Evolutionary conservation across 495 filamentous ascomycete species (phyloP), one percentile per base, ranked within the genome.

Genomic region (Daldinia grandis): DNA sequence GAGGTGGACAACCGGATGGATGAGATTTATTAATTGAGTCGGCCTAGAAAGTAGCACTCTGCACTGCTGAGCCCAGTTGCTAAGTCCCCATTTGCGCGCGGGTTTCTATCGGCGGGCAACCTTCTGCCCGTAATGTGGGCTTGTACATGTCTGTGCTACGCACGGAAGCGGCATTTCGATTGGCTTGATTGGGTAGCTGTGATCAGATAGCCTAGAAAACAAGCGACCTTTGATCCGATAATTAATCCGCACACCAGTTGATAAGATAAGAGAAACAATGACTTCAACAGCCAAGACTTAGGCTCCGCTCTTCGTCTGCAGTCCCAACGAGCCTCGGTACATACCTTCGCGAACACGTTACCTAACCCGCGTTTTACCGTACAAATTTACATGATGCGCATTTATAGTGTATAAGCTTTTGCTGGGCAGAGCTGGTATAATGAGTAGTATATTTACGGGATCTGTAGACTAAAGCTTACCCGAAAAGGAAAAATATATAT

Each of bases 211-310:
- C 40, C 15, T 25, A 59, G 49, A 28, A 24, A 35, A 44, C 33
- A 69, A 57, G 37, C 58, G 3, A 62, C 55, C 17, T 5, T 71
- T 66, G 62, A 66, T 71, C 66, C 74, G 68, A 71, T 35, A 63
- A 30, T 74, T 74, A 68, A 75, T 63, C 72, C 70, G 65, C 8
- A 10, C 31, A 62, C 42, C 27, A 51, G 31, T 12, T 47, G 75
- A 75, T 76, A 75, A 76, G 75, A 76, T 71, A 71, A 68, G 44
- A 51, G 19, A 40, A 73, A 59, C 62, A 60, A 71, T 69, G 68
- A 71, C 68, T 68, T 69, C 66, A 64, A 24, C 19, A 25, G 49
- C 65, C 50, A 57, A 58, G 49, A 58, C 33, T 38, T 33, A 3
- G 42, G 19, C 42, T 47, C 42, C 19, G 17, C 19, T 47, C 19